Conservation (phyloP, 177 flowering plant species). For the Tripterygium wilfordii region DNA sequence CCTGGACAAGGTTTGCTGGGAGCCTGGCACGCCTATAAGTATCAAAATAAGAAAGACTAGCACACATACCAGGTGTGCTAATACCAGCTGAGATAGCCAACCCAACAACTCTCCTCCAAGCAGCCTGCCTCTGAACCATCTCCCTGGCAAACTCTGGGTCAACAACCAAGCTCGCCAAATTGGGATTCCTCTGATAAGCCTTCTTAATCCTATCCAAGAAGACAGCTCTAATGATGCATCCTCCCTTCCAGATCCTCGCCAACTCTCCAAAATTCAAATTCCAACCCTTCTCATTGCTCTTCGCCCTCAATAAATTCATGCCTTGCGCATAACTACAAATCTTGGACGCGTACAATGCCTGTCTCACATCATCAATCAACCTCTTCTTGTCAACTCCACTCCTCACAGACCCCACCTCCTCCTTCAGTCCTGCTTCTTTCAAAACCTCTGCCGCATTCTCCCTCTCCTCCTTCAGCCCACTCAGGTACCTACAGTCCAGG, state of each 20-base stretch:
- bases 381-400: slow-evolving; percentile 32
- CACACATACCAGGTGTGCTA: slow-evolving; percentile 49
- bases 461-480: slow-evolving; percentile 48
- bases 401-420: slow-evolving; percentile 15
- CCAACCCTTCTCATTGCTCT: slow-evolving; percentile 40
- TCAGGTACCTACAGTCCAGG: slow-evolving; percentile 39
- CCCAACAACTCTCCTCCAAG: slow-evolving; percentile 49
- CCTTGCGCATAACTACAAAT: slow-evolving; percentile 52
- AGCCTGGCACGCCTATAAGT: slow-evolving; percentile 43
- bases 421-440: slow-evolving; percentile 38
- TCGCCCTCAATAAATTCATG: slow-evolving; percentile 43
- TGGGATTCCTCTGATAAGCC: slow-evolving; percentile 41
- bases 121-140: slow-evolving; percentile 47
- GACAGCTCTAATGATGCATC: slow-evolving; percentile 50
- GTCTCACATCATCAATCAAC: slow-evolving; percentile 46
- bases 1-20: slow-evolving; percentile 48
- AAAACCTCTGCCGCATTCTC: slow-evolving; percentile 30
- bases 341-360: slow-evolving; percentile 46
- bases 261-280: slow-evolving; percentile 41
- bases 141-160: slow-evolving; percentile 48
- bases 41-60: slow-evolving; percentile 44
- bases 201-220: slow-evolving; percentile 45
- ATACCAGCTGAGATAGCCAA: slow-evolving; percentile 41
- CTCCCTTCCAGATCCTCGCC: slow-evolving; percentile 55
- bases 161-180: slow-evolving; percentile 35